These are phyloP conservation scores for Musa schizocarpa DNA, from an alignment of 176 grass and related monocot genomes.

Conservation along the genomic window DNA sequence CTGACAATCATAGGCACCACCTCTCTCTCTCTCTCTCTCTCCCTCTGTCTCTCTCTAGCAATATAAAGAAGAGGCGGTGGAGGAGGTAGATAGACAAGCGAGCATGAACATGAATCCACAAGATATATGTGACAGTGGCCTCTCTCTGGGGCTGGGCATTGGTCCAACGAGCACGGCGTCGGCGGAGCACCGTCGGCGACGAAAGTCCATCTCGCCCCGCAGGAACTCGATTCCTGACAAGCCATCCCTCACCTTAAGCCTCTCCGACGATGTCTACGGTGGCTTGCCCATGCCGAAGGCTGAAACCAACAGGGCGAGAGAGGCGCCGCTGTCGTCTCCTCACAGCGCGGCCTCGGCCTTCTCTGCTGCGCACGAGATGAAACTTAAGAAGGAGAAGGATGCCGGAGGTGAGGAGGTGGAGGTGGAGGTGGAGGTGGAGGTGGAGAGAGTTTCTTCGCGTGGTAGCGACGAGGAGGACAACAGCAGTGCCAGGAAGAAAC, in stretches of 20 bases:
- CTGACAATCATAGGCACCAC: conserved; percentile 1
- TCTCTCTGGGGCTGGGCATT: conserved; percentile 64
- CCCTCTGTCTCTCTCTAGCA: neutral
- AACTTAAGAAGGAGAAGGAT: conserved; percentile 19
- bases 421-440: neutral
- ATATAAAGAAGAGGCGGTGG: conserved; percentile 5
- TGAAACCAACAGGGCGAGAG: neutral
- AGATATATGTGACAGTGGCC: conserved; percentile 48
- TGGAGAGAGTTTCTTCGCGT: conserved; percentile 26
- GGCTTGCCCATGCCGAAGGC: neutral
- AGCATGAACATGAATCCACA: conserved; percentile 47
- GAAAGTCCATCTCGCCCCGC: neutral
- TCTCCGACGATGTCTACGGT: conserved; percentile 30
- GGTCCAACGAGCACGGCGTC: neutral
- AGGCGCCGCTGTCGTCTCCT: conserved; percentile 20
- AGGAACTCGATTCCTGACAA: conserved; percentile 1
- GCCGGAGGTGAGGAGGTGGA: neutral
- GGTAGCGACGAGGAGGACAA: conserved; percentile 67
- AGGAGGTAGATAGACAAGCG: neutral
- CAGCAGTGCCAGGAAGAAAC: conserved; percentile 80
- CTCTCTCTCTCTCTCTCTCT: conserved; percentile 7
- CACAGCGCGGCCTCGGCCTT: conserved; percentile 12
- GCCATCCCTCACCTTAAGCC: conserved; percentile 73
- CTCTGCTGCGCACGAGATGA: conserved; percentile 7
- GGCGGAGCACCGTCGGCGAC: neutral